phyloP scores from a whole-genome alignment of 2,329 filamentous ascomycete genomes.

The Diaporthe ilicicola region DNA sequence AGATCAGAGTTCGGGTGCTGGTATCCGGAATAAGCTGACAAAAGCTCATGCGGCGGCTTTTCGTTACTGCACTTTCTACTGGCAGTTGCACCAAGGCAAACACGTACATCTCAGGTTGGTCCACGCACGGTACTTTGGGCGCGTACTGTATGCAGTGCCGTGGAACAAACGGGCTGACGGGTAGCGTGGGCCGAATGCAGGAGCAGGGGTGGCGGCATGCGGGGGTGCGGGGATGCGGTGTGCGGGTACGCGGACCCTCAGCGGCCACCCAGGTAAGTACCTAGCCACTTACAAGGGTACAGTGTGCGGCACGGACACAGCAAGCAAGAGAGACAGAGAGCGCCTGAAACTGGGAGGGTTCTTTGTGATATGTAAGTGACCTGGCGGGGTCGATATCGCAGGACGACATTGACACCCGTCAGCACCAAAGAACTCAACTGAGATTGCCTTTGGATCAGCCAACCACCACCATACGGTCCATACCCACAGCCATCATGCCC shows the following conservation, averaged over 20 bases:
- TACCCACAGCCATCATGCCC: conserved; percentile 16
- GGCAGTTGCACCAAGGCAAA: too few relatives aligned
- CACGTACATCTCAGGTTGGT: neutral
- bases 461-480: too few relatives aligned
- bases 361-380: neutral
- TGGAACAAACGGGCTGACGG: too few relatives aligned
- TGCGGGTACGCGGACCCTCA: neutral
- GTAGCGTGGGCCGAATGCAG: neutral
- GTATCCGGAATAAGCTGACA: neutral
- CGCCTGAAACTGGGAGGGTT: too few relatives aligned
- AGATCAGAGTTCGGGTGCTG: neutral
- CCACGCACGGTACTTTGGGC: neutral
- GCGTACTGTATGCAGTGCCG: too few relatives aligned
- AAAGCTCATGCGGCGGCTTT: neutral
- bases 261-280: too few relatives aligned
- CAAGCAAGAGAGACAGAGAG: neutral
- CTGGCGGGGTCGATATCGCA: neutral
- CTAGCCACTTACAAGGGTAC: neutral
- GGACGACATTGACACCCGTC: neutral
- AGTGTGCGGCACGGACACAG: neutral
- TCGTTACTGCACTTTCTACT: neutral
- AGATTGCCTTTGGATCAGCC: neutral
- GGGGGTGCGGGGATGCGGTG: neutral
- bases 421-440: neutral
- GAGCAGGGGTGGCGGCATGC: neutral